phyloP scores from a whole-genome alignment of 495 filamentous ascomycete species.

The Aspergillus carlsbadensis region DNA sequence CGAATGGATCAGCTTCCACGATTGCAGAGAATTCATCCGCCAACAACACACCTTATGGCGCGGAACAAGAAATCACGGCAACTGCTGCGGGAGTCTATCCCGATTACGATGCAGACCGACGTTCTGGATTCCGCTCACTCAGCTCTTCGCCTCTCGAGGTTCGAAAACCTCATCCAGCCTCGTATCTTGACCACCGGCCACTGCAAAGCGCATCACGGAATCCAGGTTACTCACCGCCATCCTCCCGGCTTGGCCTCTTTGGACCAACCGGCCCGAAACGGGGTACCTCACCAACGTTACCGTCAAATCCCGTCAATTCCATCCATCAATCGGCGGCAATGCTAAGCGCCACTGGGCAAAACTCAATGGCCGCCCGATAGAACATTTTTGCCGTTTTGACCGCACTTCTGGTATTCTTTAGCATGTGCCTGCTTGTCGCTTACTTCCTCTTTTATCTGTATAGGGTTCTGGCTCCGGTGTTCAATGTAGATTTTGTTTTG shows the following conservation, averaged over 20 bases:
- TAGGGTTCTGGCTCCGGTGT: slow-evolving; percentile 18
- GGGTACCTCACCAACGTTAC: slow-evolving; percentile 33
- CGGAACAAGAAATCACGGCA: slow-evolving; percentile 38
- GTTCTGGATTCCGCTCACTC: slow-evolving; percentile 41
- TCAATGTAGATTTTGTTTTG: slow-evolving; percentile 16
- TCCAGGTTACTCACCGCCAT: slow-evolving; percentile 38
- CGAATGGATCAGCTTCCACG: slow-evolving; percentile 57
- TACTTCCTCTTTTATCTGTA: slow-evolving; percentile 12
- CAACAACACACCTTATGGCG: slow-evolving; percentile 45
- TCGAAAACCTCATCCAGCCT: slow-evolving; percentile 40
- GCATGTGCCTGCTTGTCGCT: slow-evolving; percentile 6
- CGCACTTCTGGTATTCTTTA: background rate
- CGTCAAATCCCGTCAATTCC: slow-evolving; percentile 34
- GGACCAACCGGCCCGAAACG: slow-evolving; percentile 30
- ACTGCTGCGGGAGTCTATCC: slow-evolving; percentile 27
- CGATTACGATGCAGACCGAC: slow-evolving; percentile 40
- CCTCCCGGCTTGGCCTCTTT: slow-evolving; percentile 39
- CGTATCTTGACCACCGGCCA: slow-evolving; percentile 31
- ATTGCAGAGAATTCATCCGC: slow-evolving; percentile 53
- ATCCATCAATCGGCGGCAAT: slow-evolving; percentile 36
- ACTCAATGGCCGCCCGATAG: slow-evolving; percentile 39
- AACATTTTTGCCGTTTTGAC: background rate
- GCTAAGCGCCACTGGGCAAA: slow-evolving; percentile 32
- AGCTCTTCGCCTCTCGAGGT: slow-evolving; percentile 47
- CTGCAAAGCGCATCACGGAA: slow-evolving; percentile 27